Evolutionary conservation across 2,329 filamentous ascomycete species (phyloP).

Genomic region (Huntiella abstrusa): DNA sequence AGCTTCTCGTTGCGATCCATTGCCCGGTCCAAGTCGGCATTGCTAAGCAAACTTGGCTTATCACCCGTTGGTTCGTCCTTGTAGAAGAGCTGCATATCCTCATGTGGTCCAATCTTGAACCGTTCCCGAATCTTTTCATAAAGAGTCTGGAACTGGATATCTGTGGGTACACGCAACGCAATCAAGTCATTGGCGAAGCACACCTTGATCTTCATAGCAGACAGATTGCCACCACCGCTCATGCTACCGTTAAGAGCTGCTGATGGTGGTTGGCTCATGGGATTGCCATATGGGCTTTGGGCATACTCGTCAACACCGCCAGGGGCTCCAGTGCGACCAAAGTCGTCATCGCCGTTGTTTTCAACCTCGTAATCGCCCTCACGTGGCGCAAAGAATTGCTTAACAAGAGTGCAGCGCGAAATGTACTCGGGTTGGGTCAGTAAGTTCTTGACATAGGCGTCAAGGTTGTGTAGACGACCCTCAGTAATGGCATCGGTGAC

Average conservation of each 20-base stretch:
- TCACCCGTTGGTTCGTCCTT: constrained; percentile 65
- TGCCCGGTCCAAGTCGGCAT: constrained; percentile 65
- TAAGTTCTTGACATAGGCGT: constrained; percentile 89
- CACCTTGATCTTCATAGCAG: constrained; percentile 79
- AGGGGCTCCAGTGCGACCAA: constrained; percentile 26
- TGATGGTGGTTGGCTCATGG: constrained; percentile 29
- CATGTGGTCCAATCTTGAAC: constrained; percentile 49
- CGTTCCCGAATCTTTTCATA: constrained; percentile 72
- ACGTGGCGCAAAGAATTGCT: constrained; percentile 76
- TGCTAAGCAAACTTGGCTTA: constrained; percentile 55
- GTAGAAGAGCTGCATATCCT: constrained; percentile 66
- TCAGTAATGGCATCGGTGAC: constrained; percentile 97
- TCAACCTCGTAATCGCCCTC: constrained; percentile 91
- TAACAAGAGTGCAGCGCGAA: constrained; percentile 63
- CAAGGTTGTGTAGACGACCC: constrained; percentile 75
- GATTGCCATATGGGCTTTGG: background rate
- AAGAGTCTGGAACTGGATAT: constrained; percentile 60
- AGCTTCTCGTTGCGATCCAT: constrained; percentile 75
- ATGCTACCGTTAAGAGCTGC: constrained; percentile 19
- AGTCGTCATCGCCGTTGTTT: constrained; percentile 51
- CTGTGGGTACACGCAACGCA: constrained; percentile 68
- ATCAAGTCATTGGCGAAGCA: constrained; percentile 86
- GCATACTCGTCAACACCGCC: background rate
- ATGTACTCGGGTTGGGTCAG: constrained; percentile 72
- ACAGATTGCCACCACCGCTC: constrained; percentile 14